phyloP scores from a whole-genome alignment of 1,284 basidiomycete species.

The Phellinidium pouzarii region DNA sequence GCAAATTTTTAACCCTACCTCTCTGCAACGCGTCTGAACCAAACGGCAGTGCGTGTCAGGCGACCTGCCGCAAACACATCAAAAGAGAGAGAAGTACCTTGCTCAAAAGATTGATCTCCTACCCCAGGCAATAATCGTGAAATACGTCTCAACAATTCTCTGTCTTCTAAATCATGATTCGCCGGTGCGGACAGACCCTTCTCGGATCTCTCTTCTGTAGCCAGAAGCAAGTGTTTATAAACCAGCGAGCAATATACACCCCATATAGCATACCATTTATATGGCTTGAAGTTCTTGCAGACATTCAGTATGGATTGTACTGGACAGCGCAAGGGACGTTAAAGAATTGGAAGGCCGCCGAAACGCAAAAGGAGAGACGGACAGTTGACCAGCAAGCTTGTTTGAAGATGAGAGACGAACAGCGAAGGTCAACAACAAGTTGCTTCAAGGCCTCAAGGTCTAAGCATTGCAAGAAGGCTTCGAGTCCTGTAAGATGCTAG shows the following conservation, averaged over 20 bases:
- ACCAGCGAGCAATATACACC: background rate
- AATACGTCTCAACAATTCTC: constrained; percentile 3
- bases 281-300: background rate
- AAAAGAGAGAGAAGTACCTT: background rate
- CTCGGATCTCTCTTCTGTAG: background rate
- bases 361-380: background rate
- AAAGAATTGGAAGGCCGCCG: background rate
- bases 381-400: background rate
- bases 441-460: constrained; percentile 5
- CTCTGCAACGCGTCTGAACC: background rate
- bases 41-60: background rate
- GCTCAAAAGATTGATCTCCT: constrained; percentile 4
- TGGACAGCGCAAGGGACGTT: background rate
- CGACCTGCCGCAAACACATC: background rate
- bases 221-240: background rate
- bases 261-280: background rate
- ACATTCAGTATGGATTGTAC: background rate
- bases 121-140: background rate
- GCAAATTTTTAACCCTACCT: background rate
- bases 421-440: background rate
- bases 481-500: background rate
- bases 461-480: background rate
- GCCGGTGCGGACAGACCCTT: background rate
- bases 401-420: background rate
- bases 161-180: background rate